A percentile compares a stretch with the other conserved stretches of the same genome.
phyloP scores from a whole-genome alignment of 1,139 yeast genomes.

The Hyphopichia buzzinii region DNA sequence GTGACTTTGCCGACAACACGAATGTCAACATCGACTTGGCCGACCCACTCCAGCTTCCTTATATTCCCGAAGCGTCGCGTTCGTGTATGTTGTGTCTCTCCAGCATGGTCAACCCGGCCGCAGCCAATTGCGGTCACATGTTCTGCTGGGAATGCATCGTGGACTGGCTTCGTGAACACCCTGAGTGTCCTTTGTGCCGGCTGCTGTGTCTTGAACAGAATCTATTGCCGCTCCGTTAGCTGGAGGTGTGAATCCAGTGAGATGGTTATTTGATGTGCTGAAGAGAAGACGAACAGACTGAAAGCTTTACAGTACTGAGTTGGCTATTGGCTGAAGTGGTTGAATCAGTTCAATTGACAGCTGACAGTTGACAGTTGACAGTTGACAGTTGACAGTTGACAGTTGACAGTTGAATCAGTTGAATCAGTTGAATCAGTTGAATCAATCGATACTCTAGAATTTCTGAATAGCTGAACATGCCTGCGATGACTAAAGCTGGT shows the following conservation, averaged over 20 bases:
- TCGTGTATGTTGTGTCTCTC: conserved; percentile 82
- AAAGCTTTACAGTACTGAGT: too few species aligned
- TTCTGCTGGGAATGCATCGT: conserved; percentile 91
- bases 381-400: too few species aligned
- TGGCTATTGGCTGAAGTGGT: too few species aligned
- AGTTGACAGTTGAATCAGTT: too few species aligned
- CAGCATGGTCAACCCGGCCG: conserved; percentile 76
- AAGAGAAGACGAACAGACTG: too few species aligned
- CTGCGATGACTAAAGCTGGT: too few species aligned
- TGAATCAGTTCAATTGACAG: too few species aligned
- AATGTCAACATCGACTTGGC: conserved; percentile 46
- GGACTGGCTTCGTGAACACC: conserved; percentile 85
- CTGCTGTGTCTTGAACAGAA: conserved; percentile 74
- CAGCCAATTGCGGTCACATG: conserved; percentile 88
- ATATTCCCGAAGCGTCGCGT: conserved; percentile 68
- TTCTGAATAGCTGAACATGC: too few species aligned
- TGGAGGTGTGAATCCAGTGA: neutral
- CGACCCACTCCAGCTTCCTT: conserved; percentile 58
- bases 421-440: too few species aligned
- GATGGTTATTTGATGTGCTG: neutral
- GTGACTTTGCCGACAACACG: conserved; percentile 9
- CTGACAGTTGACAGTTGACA: too few species aligned
- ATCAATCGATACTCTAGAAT: too few species aligned
- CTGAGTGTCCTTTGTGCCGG: conserved; percentile 92
- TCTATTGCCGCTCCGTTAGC: conserved; percentile 66